phyloP scores from a whole-genome alignment of 768 basidiomycete genomes.

The Harrya chromipes region DNA sequence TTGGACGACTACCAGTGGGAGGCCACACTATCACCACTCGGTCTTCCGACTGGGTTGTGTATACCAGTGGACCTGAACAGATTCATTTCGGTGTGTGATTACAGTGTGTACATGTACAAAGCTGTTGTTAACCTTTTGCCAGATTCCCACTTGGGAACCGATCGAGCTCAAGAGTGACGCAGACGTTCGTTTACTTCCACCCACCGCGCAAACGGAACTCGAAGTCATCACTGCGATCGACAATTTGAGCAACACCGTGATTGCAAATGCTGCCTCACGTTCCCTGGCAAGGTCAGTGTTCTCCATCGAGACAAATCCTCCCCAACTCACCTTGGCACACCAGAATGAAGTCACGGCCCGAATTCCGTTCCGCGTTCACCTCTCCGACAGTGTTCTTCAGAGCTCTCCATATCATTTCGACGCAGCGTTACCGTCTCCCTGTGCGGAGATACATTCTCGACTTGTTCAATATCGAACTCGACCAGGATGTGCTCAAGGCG shows the following conservation, averaged over 20 bases:
- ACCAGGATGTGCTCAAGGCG: constrained; percentile 53
- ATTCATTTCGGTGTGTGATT: constrained; percentile 67
- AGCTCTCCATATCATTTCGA: constrained; percentile 83
- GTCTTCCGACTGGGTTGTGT: constrained; percentile 86
- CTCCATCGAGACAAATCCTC: neutral
- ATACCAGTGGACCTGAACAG: constrained; percentile 80
- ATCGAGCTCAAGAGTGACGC: constrained; percentile 31
- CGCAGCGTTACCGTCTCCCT: constrained; percentile 86
- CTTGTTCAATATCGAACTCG: constrained; percentile 82
- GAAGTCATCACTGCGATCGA: constrained; percentile 89
- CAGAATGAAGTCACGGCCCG: constrained; percentile 76
- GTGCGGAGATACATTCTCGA: constrained; percentile 92
- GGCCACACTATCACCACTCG: constrained; percentile 81
- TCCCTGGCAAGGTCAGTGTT: constrained; percentile 72
- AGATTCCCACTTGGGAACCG: constrained; percentile 72
- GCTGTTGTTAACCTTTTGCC: constrained; percentile 2
- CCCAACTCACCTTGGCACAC: neutral
- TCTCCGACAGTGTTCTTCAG: constrained; percentile 81
- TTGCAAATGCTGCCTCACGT: constrained; percentile 91
- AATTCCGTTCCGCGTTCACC: constrained; percentile 71
- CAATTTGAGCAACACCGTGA: constrained; percentile 92
- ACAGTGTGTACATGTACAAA: neutral
- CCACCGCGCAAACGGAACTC: constrained; percentile 66
- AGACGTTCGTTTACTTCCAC: constrained; percentile 55
- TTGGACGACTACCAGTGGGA: constrained; percentile 93